phyloP scores from a whole-genome alignment of 2,329 filamentous ascomycete genomes.

The Xylariaceae sp. region DNA sequence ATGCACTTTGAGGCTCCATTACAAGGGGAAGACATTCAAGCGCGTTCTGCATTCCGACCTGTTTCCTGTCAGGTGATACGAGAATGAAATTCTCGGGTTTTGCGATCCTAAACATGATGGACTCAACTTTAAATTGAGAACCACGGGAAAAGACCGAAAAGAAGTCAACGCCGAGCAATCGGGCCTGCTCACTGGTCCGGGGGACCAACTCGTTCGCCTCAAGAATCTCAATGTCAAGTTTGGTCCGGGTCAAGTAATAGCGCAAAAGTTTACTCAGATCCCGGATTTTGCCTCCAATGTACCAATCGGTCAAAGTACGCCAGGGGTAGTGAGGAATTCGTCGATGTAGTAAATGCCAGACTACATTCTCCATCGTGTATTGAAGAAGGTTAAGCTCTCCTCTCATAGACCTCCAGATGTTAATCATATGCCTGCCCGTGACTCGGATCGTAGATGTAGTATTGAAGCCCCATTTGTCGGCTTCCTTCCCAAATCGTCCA shows the following conservation, averaged over 20 bases:
- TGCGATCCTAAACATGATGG: constrained; percentile 97
- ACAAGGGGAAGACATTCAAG: constrained; percentile 93
- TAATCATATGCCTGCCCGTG: constrained; percentile 96
- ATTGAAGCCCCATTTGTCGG: constrained; percentile 91
- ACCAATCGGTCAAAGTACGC: constrained; percentile 82
- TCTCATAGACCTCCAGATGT: constrained; percentile 95
- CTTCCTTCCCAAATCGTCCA: constrained; percentile 83
- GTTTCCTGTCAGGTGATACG: constrained; percentile 86
- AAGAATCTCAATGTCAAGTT: constrained; percentile 87
- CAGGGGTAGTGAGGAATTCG: constrained; percentile 89
- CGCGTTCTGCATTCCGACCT: constrained; percentile 93
- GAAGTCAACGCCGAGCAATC: constrained; percentile 92
- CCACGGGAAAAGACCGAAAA: constrained; percentile 94
- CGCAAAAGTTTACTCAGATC: constrained; percentile 77
- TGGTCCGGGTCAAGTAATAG: constrained; percentile 78
- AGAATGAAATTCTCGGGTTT: constrained; percentile 95
- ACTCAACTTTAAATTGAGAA: constrained; percentile 98
- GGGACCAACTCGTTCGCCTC: constrained; percentile 88
- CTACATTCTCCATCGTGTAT: constrained; percentile 96
- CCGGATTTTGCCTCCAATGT: constrained; percentile 69
- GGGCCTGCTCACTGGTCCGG: constrained; percentile 91
- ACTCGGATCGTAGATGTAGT: constrained; percentile 90
- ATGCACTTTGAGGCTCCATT: constrained; percentile 95
- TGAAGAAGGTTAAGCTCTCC: constrained; percentile 90
- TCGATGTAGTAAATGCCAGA: constrained; percentile 86